Evolutionary conservation across 2,329 filamentous ascomycete genomes (phyloP).

Genomic region (Neoascochyta sp.): DNA sequence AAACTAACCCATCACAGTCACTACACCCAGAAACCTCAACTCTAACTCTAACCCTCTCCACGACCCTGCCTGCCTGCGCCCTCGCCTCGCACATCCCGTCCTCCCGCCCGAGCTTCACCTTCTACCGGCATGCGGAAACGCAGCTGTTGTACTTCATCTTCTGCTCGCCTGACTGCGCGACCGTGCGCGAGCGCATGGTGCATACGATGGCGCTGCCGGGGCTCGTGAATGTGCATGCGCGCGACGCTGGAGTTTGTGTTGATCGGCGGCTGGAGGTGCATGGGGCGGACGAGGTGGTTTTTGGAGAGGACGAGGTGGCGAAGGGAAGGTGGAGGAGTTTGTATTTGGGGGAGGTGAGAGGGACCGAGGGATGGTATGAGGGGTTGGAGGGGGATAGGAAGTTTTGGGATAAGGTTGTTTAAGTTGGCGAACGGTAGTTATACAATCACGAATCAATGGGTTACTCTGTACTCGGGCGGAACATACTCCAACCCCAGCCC

Average conservation of each 20-base stretch:
- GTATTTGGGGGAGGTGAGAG: slow-evolving; percentile 15
- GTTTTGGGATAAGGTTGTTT: slow-evolving; percentile 13
- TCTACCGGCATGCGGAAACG: slow-evolving; percentile 20
- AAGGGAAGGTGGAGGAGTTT: slow-evolving; percentile 20
- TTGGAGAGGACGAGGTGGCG: slow-evolving; percentile 11
- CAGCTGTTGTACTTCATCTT: slow-evolving; percentile 23
- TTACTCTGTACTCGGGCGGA: slow-evolving; percentile 45
- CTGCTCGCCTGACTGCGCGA: slow-evolving; percentile 19
- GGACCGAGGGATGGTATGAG: slow-evolving; percentile 23
- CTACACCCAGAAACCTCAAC: slow-evolving; percentile 16
- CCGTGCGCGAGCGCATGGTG: slow-evolving; percentile 28
- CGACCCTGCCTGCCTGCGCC: slow-evolving; percentile 1
- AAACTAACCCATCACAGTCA: slow-evolving; percentile 9
- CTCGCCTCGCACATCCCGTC: slow-evolving; percentile 12
- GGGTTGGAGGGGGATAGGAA: slow-evolving; percentile 11
- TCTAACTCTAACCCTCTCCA: slow-evolving; percentile 12
- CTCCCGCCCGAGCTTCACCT: slow-evolving; percentile 21
- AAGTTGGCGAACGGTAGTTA: too few relatives aligned
- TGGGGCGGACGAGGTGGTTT: slow-evolving; percentile 18
- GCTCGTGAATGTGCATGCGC: slow-evolving; percentile 26
- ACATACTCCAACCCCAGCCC: slow-evolving; percentile 60
- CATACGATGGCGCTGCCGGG: slow-evolving; percentile 28
- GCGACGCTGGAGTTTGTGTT: slow-evolving; percentile 16
- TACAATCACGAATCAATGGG: slow-evolving; percentile 35
- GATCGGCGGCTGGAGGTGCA: slow-evolving; percentile 30